Base-by-base conservation (phyloP, 805 yeast genomes). In the Saccharomycopsis amapae region DNA sequence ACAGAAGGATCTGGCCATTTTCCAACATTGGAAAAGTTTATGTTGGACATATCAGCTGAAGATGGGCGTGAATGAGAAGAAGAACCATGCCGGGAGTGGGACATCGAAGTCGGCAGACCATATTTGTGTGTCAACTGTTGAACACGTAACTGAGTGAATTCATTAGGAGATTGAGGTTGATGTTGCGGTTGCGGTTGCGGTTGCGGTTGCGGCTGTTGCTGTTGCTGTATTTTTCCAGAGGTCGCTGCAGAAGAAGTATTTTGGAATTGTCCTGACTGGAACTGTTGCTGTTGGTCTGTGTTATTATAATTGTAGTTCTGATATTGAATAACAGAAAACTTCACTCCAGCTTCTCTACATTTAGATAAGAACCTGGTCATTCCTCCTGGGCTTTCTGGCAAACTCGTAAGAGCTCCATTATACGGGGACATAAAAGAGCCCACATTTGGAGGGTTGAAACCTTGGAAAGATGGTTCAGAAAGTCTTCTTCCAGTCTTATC, bases 231-330 rank as follows among this genome's bases (percentile, higher is more conserved):
- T n/a, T n/a, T n/a, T n/a, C n/a, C n/a, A n/a, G n/a, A n/a, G n/a
- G n/a, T n/a, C n/a, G n/a, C n/a, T n/a, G n/a, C n/a, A n/a, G n/a
- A n/a, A n/a, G n/a, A n/a, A n/a, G n/a, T n/a, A n/a, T n/a, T n/a
- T n/a, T n/a, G n/a, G n/a, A n/a, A n/a, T n/a, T n/a, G n/a, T n/a
- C n/a, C n/a, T n/a, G n/a, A n/a, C n/a, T n/a, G n/a, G n/a, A n/a
- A n/a, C 33, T 38, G 48, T 36, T 13, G 32, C 38, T 37, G 13
- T 26, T 71, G 72, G 2, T 76, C 72, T 5, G 72, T 69, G 61
- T 82, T 81, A 62, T 84, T 88, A 58, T 85, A 85, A 61, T 85
- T 90, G 38, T 83, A 79, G 61, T 85, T 95, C 60, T 87, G 95
- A n/a, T n/a, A n/a, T n/a, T n/a, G n/a, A n/a, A n/a, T n/a, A 18